Evolutionary conservation across 768 basidiomycete species (phyloP).

Genomic region (Epithele typhae): DNA sequence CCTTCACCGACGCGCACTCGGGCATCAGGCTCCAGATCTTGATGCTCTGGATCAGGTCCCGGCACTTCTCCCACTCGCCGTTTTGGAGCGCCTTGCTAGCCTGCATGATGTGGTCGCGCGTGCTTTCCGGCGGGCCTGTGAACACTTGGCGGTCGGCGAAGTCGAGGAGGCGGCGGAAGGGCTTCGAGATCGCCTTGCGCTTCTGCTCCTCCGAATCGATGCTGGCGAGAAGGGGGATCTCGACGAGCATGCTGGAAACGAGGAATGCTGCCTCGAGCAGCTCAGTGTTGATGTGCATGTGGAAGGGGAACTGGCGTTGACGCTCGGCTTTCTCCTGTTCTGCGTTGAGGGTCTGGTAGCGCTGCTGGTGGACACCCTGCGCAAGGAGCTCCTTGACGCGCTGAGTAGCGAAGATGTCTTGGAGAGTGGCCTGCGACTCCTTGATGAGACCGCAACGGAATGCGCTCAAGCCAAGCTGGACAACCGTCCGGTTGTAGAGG

Average conservation of each 20-base stretch:
- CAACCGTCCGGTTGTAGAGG: constrained; percentile 94
- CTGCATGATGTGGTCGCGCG: constrained; percentile 98
- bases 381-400: constrained; percentile 96
- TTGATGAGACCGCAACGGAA: constrained; percentile 94
- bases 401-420: constrained; percentile 95
- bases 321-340: constrained; percentile 98
- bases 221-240: constrained; percentile 92
- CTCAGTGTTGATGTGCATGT: constrained; percentile 99
- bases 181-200: constrained; percentile 92
- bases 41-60: constrained; percentile 90
- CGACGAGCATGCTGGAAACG: constrained; percentile 97
- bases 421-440: constrained; percentile 88
- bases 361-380: constrained; percentile 91
- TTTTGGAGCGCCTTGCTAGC: constrained; percentile 94
- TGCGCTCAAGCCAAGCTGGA: constrained; percentile 94
- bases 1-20: constrained; percentile 80
- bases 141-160: constrained; percentile 98
- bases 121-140: constrained; percentile 97
- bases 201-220: constrained; percentile 92
- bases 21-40: constrained; percentile 99
- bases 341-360: constrained; percentile 80
- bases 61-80: constrained; percentile 95
- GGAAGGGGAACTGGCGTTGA: constrained; percentile 94
- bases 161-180: constrained; percentile 91
- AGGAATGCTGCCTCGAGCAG: constrained; percentile 96